Base-by-base conservation (phyloP, 208 protist genomes). In the Crithidia brevicula region DNA sequence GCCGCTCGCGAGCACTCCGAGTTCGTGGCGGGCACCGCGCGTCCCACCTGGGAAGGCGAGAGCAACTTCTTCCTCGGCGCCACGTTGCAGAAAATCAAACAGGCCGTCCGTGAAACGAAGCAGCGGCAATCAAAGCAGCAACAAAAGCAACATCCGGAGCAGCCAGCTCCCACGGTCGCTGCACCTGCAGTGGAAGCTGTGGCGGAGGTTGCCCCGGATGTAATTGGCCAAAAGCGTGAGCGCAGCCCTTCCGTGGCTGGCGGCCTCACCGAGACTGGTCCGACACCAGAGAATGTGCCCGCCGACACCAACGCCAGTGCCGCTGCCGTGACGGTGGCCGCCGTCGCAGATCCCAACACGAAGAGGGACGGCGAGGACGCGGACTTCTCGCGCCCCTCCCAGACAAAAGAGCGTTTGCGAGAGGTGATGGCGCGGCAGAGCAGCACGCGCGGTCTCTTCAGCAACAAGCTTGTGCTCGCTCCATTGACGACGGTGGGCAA, bases 401-500 rank as follows among this genome's bases (percentile, higher is more conserved):
- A 46, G 9, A 74, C 70, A 3, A 60, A 73, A 27, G 89, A 88
- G 59, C 20, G 67, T 0, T 38, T 74, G 34, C 82, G 86, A 33
- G 89, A 95, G 42, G 69, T 57, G 2, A 77, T 78, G 5, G 58
- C 61, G 28, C 68, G 67, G 33, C 77, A 69, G 22, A 34, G 28
- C 34, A 74, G 74, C 54, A 63, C 68, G 43, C 64, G 74, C 30
- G 72, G 89, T 27, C 62, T 98, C 49, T 98, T 95, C 62, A 50
- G 47, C 1, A 79, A 94, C 66, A 98, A 99, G 82, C 68, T 98
- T 15, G 89, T 98, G 56, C 89, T 99, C 7, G 98, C 98, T 20
- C 98, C 98, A 10, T 91, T 99, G 28, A 99, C 98, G 8, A 99
- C 98, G 8, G 96, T 99, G 22, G 98, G 98, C 51, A 99, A 99